Conservation (phyloP, 2,329 filamentous ascomycete genomes). For the Hypoxylon sp. region DNA sequence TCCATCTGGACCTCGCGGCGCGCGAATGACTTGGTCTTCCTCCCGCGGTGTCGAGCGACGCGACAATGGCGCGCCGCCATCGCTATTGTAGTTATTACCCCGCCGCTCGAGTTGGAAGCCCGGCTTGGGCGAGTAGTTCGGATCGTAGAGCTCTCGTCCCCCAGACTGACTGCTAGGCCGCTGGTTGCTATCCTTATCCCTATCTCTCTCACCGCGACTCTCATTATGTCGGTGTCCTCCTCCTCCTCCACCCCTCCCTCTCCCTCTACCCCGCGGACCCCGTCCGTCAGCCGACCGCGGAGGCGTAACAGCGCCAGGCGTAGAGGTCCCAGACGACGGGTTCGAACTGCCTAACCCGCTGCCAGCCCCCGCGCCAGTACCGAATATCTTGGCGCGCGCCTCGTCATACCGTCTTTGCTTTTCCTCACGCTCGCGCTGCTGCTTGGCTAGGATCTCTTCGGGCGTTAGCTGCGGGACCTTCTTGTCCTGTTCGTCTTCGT, state of each 20-base stretch:
- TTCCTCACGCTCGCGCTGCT: conserved; percentile 85
- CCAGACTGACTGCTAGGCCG: conserved; percentile 54
- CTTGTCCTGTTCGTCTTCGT: conserved; percentile 76
- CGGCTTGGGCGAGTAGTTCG: conserved; percentile 76
- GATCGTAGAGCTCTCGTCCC: conserved; percentile 80
- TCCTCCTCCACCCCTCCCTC: conserved; percentile 58
- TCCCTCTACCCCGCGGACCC: conserved; percentile 65
- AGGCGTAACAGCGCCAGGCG: conserved; percentile 74
- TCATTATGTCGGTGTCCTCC: conserved; percentile 52
- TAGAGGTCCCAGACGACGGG: conserved; percentile 69
- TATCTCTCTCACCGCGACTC: conserved; percentile 52
- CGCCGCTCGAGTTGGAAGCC: conserved; percentile 65
- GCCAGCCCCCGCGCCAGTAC: conserved; percentile 53
- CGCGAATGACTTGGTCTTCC: conserved; percentile 77
- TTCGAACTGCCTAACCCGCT: conserved; percentile 54
- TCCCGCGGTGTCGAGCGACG: conserved; percentile 67
- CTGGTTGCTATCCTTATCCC: conserved; percentile 46
- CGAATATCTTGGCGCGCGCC: conserved; percentile 88
- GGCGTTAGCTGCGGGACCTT: conserved; percentile 73
- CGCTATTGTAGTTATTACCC: conserved; percentile 52
- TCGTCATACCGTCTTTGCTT: conserved; percentile 93
- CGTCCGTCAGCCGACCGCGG: conserved; percentile 65
- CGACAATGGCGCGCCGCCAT: conserved; percentile 54
- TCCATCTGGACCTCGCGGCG: conserved; percentile 83
- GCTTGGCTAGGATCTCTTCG: conserved; percentile 83